Percentiles rank a stretch among this genome's conserved stretches.
phyloP scores from a whole-genome alignment of 1,139 yeast species.

The Scheffersomyces stambukii region DNA sequence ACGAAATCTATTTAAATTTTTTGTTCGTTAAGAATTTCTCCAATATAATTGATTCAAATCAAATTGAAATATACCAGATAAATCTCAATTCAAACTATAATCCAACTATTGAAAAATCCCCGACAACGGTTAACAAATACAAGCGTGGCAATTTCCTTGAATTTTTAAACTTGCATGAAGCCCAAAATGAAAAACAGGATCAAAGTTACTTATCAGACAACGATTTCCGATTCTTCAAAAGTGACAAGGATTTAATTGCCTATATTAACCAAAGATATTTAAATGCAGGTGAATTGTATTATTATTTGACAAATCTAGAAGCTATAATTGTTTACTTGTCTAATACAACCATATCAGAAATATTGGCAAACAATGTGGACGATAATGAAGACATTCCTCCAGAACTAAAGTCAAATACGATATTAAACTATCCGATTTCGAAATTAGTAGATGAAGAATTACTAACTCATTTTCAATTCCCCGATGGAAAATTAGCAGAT shows the following conservation, averaged over 20 bases:
- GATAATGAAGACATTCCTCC: conserved; percentile 4
- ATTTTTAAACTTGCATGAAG: conserved; percentile 15
- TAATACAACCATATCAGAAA: conserved; percentile 32
- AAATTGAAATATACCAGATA: conserved; percentile 17
- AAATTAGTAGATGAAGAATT: conserved; percentile 32
- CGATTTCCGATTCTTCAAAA: conserved; percentile 20
- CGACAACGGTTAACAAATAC: conserved; percentile 6
- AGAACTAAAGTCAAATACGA: conserved; percentile 13
- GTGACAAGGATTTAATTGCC: conserved; percentile 28
- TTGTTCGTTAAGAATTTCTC: conserved; percentile 35
- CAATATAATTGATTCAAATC: conserved; percentile 30
- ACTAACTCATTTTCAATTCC: conserved; percentile 26
- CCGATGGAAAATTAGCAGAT: conserved; percentile 21
- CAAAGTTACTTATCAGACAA: conserved; percentile 5
- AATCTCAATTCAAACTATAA: conserved; percentile 14
- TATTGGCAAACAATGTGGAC: conserved; percentile 13
- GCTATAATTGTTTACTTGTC: conserved; percentile 38
- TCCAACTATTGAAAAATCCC: conserved; percentile 14
- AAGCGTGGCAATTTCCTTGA: conserved; percentile 23
- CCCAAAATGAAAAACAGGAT: conserved; percentile 8
- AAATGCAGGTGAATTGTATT: conserved; percentile 37
- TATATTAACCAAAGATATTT: conserved; percentile 25
- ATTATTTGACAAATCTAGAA: conserved; percentile 41
- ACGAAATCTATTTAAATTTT: conserved; percentile 35
- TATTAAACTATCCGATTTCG: conserved; percentile 18